Conservation (phyloP, 2,329 filamentous ascomycete genomes). For the Fusarium sarcochroum region DNA sequence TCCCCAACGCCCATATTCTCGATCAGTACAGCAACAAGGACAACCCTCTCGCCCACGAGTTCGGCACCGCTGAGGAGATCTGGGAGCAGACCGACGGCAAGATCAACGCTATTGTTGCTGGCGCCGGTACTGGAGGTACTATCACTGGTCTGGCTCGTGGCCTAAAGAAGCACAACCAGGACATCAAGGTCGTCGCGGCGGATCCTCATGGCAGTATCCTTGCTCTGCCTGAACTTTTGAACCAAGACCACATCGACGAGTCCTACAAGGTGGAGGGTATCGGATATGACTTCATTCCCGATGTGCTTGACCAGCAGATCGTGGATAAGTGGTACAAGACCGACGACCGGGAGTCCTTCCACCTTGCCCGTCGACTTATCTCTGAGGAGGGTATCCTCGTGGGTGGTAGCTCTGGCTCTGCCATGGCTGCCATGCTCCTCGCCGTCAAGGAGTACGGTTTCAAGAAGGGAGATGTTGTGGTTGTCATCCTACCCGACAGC, state of each 20-base stretch:
- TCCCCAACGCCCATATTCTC: conserved; percentile 96
- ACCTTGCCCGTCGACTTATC: conserved; percentile 90
- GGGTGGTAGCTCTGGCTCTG: conserved; percentile 93
- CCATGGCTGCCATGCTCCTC: conserved; percentile 84
- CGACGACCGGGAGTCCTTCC: conserved; percentile 90
- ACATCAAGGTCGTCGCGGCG: conserved; percentile 90
- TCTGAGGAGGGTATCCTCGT: conserved; percentile 94
- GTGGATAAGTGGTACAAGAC: conserved; percentile 99
- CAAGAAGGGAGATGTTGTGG: conserved; percentile 86
- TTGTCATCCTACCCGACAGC: conserved; percentile 93
- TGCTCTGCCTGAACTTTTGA: conserved; percentile 83
- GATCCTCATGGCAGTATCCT: conserved; percentile 95
- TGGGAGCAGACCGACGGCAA: conserved; percentile 91
- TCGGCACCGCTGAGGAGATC: conserved; percentile 95
- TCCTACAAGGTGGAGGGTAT: conserved; percentile 99
- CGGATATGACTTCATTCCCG: conserved; percentile 97
- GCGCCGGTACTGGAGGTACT: conserved; percentile 95
- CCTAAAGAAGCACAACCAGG: conserved; percentile 86
- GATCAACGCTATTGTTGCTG: conserved; percentile 87
- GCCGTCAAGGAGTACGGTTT: conserved; percentile 84
- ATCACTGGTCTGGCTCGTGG: conserved; percentile 91
- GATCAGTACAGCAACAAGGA: conserved; percentile 95
- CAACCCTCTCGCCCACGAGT: conserved; percentile 94
- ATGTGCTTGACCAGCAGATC: conserved; percentile 84
- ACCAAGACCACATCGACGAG: conserved; percentile 84